Conservation (phyloP, 176 grass and related monocot genomes). For the Dactylis glomerata region DNA sequence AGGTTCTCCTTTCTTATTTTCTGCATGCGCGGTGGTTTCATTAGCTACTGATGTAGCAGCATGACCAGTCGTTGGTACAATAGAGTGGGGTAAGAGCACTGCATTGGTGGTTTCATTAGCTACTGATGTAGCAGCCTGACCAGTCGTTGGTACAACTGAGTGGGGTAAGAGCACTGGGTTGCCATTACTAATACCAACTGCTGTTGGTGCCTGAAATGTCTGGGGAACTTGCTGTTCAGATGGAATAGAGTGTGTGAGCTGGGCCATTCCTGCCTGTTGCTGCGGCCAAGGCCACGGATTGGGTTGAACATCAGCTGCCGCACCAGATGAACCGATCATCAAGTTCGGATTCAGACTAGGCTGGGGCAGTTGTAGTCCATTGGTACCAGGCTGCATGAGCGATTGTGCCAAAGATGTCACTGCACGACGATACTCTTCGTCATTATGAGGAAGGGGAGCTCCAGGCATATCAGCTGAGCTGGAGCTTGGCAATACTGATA, state of each 20-base stretch:
- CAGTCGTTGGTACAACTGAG: conserved; percentile 1
- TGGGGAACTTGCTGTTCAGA: conserved; percentile 37
- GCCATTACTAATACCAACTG: conserved; percentile 33
- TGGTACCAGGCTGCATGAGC: conserved; percentile 48
- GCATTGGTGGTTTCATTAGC: conserved; percentile 38
- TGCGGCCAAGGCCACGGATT: conserved; percentile 42
- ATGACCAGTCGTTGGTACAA: not conserved
- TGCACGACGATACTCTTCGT: conserved; percentile 57
- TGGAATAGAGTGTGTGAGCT: conserved; percentile 28
- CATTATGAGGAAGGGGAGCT: conserved; percentile 52
- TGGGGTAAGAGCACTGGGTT: conserved; percentile 31
- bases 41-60: conserved; percentile 28
- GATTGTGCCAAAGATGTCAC: conserved; percentile 76
- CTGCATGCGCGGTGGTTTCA: conserved; percentile 32
- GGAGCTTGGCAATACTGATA: conserved; percentile 33
- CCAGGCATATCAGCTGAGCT: conserved; percentile 41
- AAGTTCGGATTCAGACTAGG: conserved; percentile 34
- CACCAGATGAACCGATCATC: conserved; percentile 19
- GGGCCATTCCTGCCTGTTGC: conserved; percentile 32
- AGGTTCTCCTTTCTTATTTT: conserved; percentile 48
- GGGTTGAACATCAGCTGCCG: conserved; percentile 31
- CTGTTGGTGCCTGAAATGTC: conserved; percentile 26
- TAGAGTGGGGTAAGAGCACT: conserved; percentile 24
- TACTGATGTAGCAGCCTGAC: conserved; percentile 8
- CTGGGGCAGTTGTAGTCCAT: conserved; percentile 43